Evolutionary conservation across 345 rosid genomes (phyloP).

Genomic region (Euphorbia tirucalli): DNA sequence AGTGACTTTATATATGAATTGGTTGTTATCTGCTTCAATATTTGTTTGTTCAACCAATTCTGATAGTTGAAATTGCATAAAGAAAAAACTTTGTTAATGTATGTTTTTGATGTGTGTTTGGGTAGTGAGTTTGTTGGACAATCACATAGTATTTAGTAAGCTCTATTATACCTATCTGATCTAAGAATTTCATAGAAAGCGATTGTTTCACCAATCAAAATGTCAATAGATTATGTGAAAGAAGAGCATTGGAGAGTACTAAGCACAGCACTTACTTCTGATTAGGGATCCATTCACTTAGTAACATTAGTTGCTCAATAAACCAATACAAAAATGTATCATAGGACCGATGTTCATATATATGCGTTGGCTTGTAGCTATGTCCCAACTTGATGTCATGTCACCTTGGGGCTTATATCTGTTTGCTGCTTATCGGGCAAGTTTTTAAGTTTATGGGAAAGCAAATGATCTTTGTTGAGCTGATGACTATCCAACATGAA

Average conservation of each 20-base stretch:
- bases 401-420: neutral
- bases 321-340: neutral
- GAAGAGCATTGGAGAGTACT: neutral
- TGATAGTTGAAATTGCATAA: neutral
- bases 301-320: neutral
- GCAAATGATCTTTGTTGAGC: neutral
- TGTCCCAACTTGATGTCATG: neutral
- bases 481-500: neutral
- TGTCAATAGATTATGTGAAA: neutral
- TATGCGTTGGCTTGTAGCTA: neutral
- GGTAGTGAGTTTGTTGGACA: neutral
- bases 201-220: neutral
- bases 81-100: neutral
- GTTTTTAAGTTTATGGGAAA: neutral
- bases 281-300: neutral
- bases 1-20: neutral
- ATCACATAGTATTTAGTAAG: neutral
- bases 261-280: neutral
- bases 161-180: neutral
- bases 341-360: neutral
- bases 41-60: neutral
- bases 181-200: neutral
- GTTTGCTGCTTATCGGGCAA: neutral
- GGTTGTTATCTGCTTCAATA: neutral
- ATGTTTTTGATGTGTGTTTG: neutral